phyloP scores from a whole-genome alignment of 108 stramenopile genomes.

The Poteriospumella lacustris region DNA sequence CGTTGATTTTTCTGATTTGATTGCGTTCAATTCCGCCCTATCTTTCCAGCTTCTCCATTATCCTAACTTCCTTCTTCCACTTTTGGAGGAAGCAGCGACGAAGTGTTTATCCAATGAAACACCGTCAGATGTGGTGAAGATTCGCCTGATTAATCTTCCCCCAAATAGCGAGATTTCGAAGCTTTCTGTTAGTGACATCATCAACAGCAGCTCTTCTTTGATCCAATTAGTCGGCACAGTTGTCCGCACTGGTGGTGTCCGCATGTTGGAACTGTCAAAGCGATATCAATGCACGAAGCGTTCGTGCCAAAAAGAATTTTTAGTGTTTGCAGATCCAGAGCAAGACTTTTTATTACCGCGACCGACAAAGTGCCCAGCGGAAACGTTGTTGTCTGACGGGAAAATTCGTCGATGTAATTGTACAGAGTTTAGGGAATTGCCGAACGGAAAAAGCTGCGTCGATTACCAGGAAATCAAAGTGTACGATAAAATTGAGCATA shows the following conservation, averaged over 20 bases:
- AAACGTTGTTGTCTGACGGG: conserved; percentile 45
- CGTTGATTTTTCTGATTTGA: neutral
- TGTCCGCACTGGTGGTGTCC: conserved; percentile 72
- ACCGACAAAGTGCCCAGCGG: conserved; percentile 68
- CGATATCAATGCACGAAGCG: conserved; percentile 67
- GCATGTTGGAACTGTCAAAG: conserved; percentile 81
- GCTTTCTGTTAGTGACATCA: conserved; percentile 65
- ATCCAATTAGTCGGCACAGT: conserved; percentile 87
- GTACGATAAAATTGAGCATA: conserved; percentile 76
- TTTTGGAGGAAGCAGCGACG: conserved; percentile 4
- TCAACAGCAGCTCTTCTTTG: conserved; percentile 74
- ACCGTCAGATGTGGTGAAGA: conserved; percentile 80
- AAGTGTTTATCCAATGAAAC: conserved; percentile 41
- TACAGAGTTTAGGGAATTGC: conserved; percentile 54
- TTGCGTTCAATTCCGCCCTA: conserved; percentile 10
- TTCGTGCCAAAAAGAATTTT: conserved; percentile 67
- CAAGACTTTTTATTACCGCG: conserved; percentile 72
- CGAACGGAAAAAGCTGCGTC: conserved; percentile 43
- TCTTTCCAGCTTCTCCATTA: conserved; percentile 2
- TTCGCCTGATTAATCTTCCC: conserved; percentile 77
- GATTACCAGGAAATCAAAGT: conserved; percentile 98
- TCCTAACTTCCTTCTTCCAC: conserved; percentile 1
- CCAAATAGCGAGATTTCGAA: conserved; percentile 68
- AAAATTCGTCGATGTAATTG: conserved; percentile 59
- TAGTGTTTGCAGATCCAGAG: conserved; percentile 72